Percentiles rank a stretch among this genome's conserved stretches.
Conservation (phyloP, 2,329 filamentous ascomycete genomes). For the Cladophialophora bantiana region DNA sequence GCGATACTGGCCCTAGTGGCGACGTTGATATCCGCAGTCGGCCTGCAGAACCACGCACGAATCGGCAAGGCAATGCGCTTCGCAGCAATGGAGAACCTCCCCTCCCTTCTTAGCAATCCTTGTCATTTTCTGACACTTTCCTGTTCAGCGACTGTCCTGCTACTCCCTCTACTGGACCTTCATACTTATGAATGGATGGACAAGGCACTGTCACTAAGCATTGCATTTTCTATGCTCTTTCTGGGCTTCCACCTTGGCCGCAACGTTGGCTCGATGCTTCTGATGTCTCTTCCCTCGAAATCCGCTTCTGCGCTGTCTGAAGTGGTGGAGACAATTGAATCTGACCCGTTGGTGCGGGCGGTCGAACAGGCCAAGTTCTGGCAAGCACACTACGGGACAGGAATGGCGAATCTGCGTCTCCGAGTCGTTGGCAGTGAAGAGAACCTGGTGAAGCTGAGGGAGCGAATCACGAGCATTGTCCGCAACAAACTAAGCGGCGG, state of each 20-base stretch:
- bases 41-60: constrained; percentile 86
- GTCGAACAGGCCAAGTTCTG: constrained; percentile 95
- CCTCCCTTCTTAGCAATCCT: constrained; percentile 89
- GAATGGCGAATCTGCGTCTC: constrained; percentile 92
- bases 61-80: constrained; percentile 93
- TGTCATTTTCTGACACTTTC: constrained; percentile 93
- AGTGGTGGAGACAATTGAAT: constrained; percentile 84
- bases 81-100: constrained; percentile 79
- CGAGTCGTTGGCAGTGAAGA: constrained; percentile 72
- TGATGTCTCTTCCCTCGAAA: constrained; percentile 80
- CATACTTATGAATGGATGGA: constrained; percentile 86
- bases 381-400: constrained; percentile 97
- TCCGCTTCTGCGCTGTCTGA: constrained; percentile 65
- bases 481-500: constrained; percentile 86
- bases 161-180: constrained; percentile 82
- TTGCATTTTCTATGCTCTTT: constrained; percentile 86
- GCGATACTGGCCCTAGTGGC: constrained; percentile 81
- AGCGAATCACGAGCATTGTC: constrained; percentile 77
- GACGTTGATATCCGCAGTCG: constrained; percentile 84
- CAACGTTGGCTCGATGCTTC: constrained; percentile 87
- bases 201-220: constrained; percentile 77
- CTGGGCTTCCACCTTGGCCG: constrained; percentile 84
- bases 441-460: constrained; percentile 73
- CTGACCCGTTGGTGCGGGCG: constrained; percentile 74
- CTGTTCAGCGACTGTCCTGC: constrained; percentile 78